These are phyloP conservation scores for Astrothelium macrocarpum DNA, from an alignment of 495 filamentous ascomycete species.

Conservation along the genomic window DNA sequence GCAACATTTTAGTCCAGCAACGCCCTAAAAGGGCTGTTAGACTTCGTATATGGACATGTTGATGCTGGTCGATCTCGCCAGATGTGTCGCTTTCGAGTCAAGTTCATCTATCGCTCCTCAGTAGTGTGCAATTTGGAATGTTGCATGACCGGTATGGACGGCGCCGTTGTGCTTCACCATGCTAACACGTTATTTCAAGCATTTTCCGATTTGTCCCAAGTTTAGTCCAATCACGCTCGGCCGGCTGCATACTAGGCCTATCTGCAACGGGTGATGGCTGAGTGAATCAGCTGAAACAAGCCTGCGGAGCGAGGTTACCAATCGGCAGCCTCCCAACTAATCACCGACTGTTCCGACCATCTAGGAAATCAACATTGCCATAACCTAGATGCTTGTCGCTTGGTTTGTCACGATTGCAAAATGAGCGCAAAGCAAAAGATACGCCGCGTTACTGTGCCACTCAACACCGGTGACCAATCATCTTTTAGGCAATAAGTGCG, in stretches of 20 bases:
- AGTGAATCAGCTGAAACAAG: background rate
- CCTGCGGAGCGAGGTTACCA: background rate
- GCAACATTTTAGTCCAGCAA: background rate
- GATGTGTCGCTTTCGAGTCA: background rate
- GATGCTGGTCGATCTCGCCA: background rate
- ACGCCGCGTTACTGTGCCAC: no score
- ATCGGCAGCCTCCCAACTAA: background rate
- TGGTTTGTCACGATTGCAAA: background rate
- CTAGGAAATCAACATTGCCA: background rate
- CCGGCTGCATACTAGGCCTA: background rate
- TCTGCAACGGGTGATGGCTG: background rate
- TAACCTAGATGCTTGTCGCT: background rate
- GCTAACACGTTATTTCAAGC: background rate
- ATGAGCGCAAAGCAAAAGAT: no score
- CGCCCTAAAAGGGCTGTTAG: background rate
- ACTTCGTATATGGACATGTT: background rate
- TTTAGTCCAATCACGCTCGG: background rate
- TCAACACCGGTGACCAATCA: no score
- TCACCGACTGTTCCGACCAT: background rate
- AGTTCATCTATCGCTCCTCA: background rate
- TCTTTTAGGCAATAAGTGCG: no score
- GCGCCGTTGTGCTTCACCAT: background rate
- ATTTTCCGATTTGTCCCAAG: background rate
- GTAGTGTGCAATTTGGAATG: no score
- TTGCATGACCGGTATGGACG: background rate